Percentiles rank a stretch among this genome's conserved stretches.
Evolutionary conservation across 768 basidiomycete genomes (phyloP).

Genomic region (Boletellus sp.): DNA sequence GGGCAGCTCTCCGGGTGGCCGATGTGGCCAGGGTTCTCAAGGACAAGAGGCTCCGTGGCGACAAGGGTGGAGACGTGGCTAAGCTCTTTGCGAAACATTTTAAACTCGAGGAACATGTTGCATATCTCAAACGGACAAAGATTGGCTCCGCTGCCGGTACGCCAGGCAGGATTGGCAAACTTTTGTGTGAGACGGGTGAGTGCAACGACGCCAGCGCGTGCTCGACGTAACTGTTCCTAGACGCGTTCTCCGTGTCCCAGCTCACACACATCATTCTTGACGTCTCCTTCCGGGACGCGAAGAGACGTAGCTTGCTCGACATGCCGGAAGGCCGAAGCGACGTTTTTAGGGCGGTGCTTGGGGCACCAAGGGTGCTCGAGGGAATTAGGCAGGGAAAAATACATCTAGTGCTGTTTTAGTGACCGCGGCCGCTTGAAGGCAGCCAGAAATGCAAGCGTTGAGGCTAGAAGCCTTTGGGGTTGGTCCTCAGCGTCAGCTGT

Average conservation of each 20-base stretch:
- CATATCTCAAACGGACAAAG: slow-evolving; percentile 80
- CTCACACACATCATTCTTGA: slow-evolving; percentile 86
- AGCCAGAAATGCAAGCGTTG: slow-evolving; percentile 1
- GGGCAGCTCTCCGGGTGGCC: slow-evolving; percentile 89
- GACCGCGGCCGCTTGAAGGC: neutral
- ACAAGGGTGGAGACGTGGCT: slow-evolving; percentile 87
- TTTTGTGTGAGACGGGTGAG: slow-evolving; percentile 69
- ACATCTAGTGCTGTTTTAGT: slow-evolving; percentile 75
- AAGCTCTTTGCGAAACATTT: slow-evolving; percentile 96
- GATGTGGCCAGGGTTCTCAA: slow-evolving; percentile 77
- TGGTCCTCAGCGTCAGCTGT: slow-evolving; percentile 83
- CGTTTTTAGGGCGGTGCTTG: slow-evolving; percentile 71
- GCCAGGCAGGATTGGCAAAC: slow-evolving; percentile 84
- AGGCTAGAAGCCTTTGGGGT: slow-evolving; percentile 89
- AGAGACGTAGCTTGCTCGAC: slow-evolving; percentile 72
- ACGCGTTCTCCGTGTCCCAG: slow-evolving; percentile 66
- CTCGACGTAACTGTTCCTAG: slow-evolving; percentile 37
- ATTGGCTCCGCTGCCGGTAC: slow-evolving; percentile 90
- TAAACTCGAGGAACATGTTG: slow-evolving; percentile 83
- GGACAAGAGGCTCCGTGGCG: slow-evolving; percentile 64
- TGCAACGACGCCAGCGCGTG: neutral
- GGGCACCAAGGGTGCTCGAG: slow-evolving; percentile 54
- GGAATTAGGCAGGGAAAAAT: slow-evolving; percentile 70
- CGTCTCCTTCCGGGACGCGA: slow-evolving; percentile 66
- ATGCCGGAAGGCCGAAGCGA: slow-evolving; percentile 84